Evolutionary conservation across 164 flowering plant genomes (phyloP), one percentile per base, ranked within the genome.

Genomic region (Berberis vulgaris): DNA sequence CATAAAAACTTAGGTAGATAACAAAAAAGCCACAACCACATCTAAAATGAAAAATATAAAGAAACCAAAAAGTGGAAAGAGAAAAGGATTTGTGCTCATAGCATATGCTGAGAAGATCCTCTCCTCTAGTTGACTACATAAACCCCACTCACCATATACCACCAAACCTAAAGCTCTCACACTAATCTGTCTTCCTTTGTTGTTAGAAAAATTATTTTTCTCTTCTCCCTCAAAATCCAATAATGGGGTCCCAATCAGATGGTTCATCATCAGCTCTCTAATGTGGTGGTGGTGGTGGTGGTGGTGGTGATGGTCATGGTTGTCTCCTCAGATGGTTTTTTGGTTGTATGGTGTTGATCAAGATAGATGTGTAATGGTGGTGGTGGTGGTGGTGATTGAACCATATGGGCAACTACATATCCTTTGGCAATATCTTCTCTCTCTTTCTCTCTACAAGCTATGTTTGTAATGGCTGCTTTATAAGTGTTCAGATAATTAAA

Each of bases 41-140:
- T 41, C 42, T n/a, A 41, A 11, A 41, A 11, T 50, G n/a, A 63
- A 13, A 50, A 41, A 12, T 45, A 41, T n/a, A 41, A 1, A 45
- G 45, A 64, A 45, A 26, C 26, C 26, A 26, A 0, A 26, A 26
- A 26, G 26, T 26, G 26, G 42, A 45, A 39, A 45, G 41, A 54
- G 50, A 2, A 54, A 54, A 10, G 49, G 44, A 65, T 7, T 56
- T 57, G 61, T 60, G 69, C 64, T 67, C 43, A 43, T 49, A 67
- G 70, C 64, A 67, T 67, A 67, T 67, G 65, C 70, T 67, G 5
- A 49, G 65, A 67, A 67, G 70, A 67, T 67, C 59, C 70, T 56
- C 43, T 55, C 59, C 38, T 60, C 43, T 46, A 40, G 54, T 40
- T 65, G 3, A 26, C 59, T 54, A 67, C 64, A 67, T 40, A 58